Base-by-base conservation (phyloP, 805 yeast species). In the Ascoidea tarda region DNA sequence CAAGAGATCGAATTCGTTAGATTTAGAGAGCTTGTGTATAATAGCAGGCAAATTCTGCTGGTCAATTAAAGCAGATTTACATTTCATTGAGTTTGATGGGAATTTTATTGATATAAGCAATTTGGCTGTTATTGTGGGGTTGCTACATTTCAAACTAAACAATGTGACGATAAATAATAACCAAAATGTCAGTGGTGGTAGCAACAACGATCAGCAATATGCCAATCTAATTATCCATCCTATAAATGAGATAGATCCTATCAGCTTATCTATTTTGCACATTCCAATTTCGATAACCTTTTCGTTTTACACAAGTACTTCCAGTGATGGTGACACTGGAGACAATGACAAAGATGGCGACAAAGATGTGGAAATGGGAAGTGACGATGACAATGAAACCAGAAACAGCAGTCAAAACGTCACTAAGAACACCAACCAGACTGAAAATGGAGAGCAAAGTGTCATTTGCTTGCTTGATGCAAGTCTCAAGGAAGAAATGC, bases 41-140 rank as follows among this genome's bases (percentile, higher is more conserved):
- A 78, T 86, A 28, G 95, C 96, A 0, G 98, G 97, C 1, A 76
- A 81, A 52, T 83, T 87, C 58, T 89, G 95, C 63, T 93, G 99
- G 99, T 75, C 81, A 53, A 73, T 93, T 10, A 76, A 95, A 54
- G 97, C 95, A 0, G 97, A 90, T 63, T 79, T 93, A 16, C 95
- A 89, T 62, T 86, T 87, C 60, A 68, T 93, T 53, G 84, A 89
- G 63, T 88, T 80, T 62, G 99, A 93, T 66, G 99, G 99, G 47
- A 95, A 95, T 16, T 76, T 93, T 49, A 82, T 90, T 46, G 99
- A 93, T 66, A 85, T 88, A 5, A 83, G 91, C 47, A 87, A 96
- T 67, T 74, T 89, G 53, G 98, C 93, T 0, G 96, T 88, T 6
- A 84, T 88, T 76, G 78, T 91, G 6, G 96, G 87, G 0, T 71